Conservation (phyloP, 2,329 filamentous ascomycete genomes). For the Blastomyces percursus region DNA sequence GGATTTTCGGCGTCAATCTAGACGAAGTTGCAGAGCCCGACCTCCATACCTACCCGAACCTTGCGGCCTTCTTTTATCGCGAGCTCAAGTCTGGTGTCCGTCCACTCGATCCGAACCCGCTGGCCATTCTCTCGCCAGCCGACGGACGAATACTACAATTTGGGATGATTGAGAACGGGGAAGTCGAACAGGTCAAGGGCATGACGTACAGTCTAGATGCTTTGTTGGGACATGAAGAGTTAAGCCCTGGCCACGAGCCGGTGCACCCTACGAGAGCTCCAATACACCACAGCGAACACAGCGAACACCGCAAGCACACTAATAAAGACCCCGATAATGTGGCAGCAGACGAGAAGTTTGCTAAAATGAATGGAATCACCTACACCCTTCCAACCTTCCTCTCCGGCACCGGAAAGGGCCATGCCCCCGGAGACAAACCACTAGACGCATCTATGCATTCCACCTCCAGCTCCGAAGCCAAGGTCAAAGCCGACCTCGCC, state of each 20-base stretch:
- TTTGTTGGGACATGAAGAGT: constrained; percentile 59
- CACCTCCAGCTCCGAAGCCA: constrained; percentile 61
- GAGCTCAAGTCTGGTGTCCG: constrained; percentile 79
- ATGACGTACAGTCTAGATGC: constrained; percentile 97
- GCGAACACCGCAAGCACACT: constrained; percentile 22
- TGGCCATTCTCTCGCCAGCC: constrained; percentile 73
- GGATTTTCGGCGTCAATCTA: constrained; percentile 81
- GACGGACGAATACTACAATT: constrained; percentile 89
- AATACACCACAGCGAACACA: constrained; percentile 15
- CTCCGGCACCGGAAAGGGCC: constrained; percentile 50
- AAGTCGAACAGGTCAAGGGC: constrained; percentile 97
- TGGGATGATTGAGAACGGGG: constrained; percentile 79
- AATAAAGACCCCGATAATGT: constrained; percentile 52
- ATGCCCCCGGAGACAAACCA: constrained; percentile 41
- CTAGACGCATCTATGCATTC: constrained; percentile 63
- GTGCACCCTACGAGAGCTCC: constrained; percentile 27
- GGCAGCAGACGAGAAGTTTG: constrained; percentile 81
- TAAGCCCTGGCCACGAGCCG: constrained; percentile 29
- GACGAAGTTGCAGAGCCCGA: constrained; percentile 81
- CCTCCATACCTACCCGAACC: constrained; percentile 79
- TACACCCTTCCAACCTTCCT: constrained; percentile 85
- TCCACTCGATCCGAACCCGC: constrained; percentile 69
- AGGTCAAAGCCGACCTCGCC: constrained; percentile 75
- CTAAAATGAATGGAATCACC: constrained; percentile 83
- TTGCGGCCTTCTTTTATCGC: constrained; percentile 95